Conservation (phyloP, 768 basidiomycete species). For the Amanita inopinata region DNA sequence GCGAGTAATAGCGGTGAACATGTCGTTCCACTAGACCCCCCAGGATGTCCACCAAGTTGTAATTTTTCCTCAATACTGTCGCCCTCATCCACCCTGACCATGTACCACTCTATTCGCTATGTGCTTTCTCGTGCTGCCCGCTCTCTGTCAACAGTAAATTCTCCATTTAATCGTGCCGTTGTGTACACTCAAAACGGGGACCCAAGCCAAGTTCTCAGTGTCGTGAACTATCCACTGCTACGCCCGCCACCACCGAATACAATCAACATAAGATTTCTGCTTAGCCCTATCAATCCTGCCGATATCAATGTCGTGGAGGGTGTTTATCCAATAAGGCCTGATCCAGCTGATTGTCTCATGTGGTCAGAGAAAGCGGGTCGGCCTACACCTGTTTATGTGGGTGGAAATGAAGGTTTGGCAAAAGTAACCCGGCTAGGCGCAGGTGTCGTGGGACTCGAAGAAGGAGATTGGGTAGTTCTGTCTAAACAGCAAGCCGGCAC, state of each 20-base stretch:
- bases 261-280: conserved; percentile 55
- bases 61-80: too few species aligned
- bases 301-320: conserved; percentile 78
- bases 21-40: too few species aligned
- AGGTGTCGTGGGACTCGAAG: conserved; percentile 36
- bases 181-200: conserved; percentile 54
- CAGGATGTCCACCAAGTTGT: too few species aligned
- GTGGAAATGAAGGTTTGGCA: conserved; percentile 73
- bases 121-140: not conserved
- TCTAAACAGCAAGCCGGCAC: conserved; percentile 63
- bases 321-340: conserved; percentile 65
- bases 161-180: conserved; percentile 39
- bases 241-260: conserved; percentile 45
- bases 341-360: conserved; percentile 24
- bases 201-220: conserved; percentile 49
- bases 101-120: not conserved
- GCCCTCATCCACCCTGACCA: too few species aligned
- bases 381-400: conserved; percentile 40
- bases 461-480: conserved; percentile 71
- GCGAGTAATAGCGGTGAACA: too few species aligned
- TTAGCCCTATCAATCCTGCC: conserved; percentile 74
- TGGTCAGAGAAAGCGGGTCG: conserved; percentile 22
- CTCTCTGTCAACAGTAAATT: not conserved
- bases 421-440: conserved; percentile 52
- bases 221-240: conserved; percentile 40